These are phyloP conservation scores for Acarospora socialis DNA, from an alignment of 2,329 filamentous ascomycete genomes.

Conservation along the genomic window DNA sequence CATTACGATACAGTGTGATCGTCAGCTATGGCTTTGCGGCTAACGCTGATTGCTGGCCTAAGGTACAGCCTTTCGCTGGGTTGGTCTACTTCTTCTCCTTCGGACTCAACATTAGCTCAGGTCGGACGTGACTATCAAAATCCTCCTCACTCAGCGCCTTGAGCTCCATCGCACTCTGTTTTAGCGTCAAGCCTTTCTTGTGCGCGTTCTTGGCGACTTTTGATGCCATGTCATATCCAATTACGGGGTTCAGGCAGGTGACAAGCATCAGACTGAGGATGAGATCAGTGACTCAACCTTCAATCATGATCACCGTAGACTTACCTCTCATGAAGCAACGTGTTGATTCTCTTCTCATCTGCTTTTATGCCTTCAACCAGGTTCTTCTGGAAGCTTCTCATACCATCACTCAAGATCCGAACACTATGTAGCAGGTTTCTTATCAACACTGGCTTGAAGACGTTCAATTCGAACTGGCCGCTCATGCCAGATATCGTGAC, in stretches of 20 bases:
- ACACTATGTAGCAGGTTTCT: constrained; percentile 87
- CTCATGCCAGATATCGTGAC: constrained; percentile 91
- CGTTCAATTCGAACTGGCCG: constrained; percentile 97
- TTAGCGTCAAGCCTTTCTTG: constrained; percentile 91
- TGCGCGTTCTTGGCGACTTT: constrained; percentile 98
- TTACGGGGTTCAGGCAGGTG: constrained; percentile 92
- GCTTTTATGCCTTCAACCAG: constrained; percentile 76
- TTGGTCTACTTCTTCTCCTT: constrained; percentile 52
- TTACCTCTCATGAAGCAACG: constrained; percentile 89
- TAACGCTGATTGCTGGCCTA: too few relatives aligned
- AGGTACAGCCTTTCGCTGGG: too few relatives aligned
- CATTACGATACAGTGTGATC: too few relatives aligned
- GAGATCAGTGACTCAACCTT: constrained; percentile 8
- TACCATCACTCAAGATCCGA: constrained; percentile 76
- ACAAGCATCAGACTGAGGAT: constrained; percentile 76
- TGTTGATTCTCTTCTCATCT: constrained; percentile 82
- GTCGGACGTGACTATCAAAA: constrained; percentile 78
- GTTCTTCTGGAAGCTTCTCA: constrained; percentile 92
- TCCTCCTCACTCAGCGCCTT: constrained; percentile 77
- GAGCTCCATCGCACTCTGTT: constrained; percentile 86
- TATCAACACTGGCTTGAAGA: constrained; percentile 96
- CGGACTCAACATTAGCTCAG: constrained; percentile 89
- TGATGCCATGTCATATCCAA: constrained; percentile 92
- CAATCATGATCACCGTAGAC: constrained; percentile 18
- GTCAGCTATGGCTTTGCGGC: too few relatives aligned